Conservation (phyloP, 2,329 filamentous ascomycete genomes). For the Mariannaea elegans region DNA sequence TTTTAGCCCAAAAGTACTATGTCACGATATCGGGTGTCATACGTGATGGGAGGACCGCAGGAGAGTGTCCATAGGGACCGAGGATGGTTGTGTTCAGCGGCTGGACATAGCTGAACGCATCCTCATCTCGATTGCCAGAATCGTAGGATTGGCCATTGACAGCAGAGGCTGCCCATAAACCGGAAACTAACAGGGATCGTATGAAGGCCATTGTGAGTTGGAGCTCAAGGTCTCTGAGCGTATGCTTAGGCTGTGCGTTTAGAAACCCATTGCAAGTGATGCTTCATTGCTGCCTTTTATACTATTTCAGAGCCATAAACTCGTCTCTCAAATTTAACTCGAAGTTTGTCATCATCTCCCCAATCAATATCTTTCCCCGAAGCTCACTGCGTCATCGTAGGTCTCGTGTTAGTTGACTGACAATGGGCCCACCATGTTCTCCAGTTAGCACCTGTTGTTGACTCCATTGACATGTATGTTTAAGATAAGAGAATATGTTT, state of each 20-base stretch:
- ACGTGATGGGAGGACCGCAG: constrained; percentile 49
- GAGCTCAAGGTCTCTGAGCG: constrained; percentile 12
- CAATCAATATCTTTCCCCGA: neutral
- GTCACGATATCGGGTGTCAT: constrained; percentile 25
- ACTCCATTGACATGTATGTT: constrained; percentile 8
- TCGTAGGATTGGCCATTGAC: constrained; percentile 41
- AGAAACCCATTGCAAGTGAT: constrained; percentile 2
- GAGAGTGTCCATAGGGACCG: constrained; percentile 50
- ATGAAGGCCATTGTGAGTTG: constrained; percentile 33
- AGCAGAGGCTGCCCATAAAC: constrained; percentile 42
- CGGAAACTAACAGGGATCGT: constrained; percentile 49
- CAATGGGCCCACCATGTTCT: constrained; percentile 4
- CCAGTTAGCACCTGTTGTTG: neutral
- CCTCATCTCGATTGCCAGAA: constrained; percentile 32
- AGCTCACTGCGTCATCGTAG: constrained; percentile 26
- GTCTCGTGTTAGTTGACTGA: constrained; percentile 22
- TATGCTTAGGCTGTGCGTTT: constrained; percentile 16
- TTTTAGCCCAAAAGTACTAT: constrained; percentile 20
- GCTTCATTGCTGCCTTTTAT: constrained; percentile 19
- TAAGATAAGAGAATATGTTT: constrained; percentile 2
- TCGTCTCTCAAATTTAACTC: neutral
- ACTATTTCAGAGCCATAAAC: neutral
- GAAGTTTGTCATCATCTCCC: neutral
- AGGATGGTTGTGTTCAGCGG: constrained; percentile 52
- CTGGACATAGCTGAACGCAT: constrained; percentile 51